Evolutionary conservation across 2,329 filamentous ascomycete species (phyloP).

Genomic region (Claviceps sp.): DNA sequence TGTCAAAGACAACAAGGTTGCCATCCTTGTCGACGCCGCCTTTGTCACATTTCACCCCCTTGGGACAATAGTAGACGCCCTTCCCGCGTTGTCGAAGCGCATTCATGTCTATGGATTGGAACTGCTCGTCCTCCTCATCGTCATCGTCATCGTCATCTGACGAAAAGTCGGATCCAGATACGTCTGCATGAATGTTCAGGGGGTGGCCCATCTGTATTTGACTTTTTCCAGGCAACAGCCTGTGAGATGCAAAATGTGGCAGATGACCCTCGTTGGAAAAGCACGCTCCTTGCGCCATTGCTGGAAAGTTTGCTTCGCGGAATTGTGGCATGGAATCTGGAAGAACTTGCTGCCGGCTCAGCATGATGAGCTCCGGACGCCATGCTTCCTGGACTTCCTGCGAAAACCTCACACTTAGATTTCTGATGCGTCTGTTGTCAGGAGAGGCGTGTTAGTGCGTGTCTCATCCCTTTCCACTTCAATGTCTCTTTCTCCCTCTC

Average conservation of each 20-base stretch:
- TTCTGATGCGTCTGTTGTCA: conserved; percentile 20
- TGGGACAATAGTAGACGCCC: conserved; percentile 23
- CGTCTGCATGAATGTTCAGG: conserved; percentile 3
- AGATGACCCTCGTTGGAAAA: conserved; percentile 11
- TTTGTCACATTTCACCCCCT: conserved; percentile 23
- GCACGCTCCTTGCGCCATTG: conserved; percentile 8
- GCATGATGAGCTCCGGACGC: conserved; percentile 10
- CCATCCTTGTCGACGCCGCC: conserved; percentile 27
- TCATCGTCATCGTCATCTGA: conserved; percentile 14
- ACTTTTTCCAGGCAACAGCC: conserved; percentile 11
- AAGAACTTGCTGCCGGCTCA: conserved; percentile 8
- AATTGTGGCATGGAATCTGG: conserved; percentile 13
- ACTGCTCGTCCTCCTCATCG: conserved; percentile 16
- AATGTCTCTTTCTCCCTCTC: not conserved
- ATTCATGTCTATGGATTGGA: conserved; percentile 24
- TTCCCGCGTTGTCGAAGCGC: conserved; percentile 26
- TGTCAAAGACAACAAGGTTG: conserved; percentile 24
- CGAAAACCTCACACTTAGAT: conserved; percentile 21
- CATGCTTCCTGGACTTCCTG: conserved; percentile 21
- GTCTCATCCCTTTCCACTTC: too few relatives aligned
- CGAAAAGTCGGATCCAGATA: conserved; percentile 16
- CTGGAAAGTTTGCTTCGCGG: conserved; percentile 9
- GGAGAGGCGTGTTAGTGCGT: not conserved
- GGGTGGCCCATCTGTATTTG: conserved; percentile 8
- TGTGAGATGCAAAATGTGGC: conserved; percentile 11